Evolutionary conservation across 805 yeast genomes (phyloP).

Genomic region (Phaffomyces opuntiae): DNA sequence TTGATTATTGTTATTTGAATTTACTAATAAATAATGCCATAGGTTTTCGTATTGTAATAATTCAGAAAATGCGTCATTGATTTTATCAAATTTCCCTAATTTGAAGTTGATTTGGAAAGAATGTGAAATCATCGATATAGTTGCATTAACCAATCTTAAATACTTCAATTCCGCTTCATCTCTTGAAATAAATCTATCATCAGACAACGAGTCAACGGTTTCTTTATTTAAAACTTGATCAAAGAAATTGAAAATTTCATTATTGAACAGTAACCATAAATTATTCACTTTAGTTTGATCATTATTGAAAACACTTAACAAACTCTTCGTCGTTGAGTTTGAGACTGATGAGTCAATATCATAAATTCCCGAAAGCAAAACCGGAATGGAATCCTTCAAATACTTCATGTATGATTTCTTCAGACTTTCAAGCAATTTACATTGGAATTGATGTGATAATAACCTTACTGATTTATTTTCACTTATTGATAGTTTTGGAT

Average conservation of each 20-base stretch:
- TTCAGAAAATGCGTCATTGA: slow-evolving; percentile 18
- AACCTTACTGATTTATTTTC: slow-evolving; percentile 58
- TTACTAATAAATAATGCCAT: slow-evolving; percentile 35
- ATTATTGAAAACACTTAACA: slow-evolving; percentile 50
- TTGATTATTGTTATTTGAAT: slow-evolving; percentile 29
- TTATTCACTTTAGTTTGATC: slow-evolving; percentile 46
- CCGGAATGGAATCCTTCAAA: slow-evolving; percentile 64
- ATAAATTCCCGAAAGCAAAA: slow-evolving; percentile 63
- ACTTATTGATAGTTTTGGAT: slow-evolving; percentile 72
- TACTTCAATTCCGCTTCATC: slow-evolving; percentile 65
- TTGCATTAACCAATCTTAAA: slow-evolving; percentile 44
- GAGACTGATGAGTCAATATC: slow-evolving; percentile 65
- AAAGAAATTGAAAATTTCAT: slow-evolving; percentile 48
- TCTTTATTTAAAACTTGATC: slow-evolving; percentile 49
- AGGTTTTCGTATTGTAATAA: slow-evolving; percentile 36
- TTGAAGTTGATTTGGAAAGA: slow-evolving; percentile 20
- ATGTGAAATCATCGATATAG: slow-evolving; percentile 40
- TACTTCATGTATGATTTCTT: slow-evolving; percentile 58
- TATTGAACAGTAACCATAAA: slow-evolving; percentile 54
- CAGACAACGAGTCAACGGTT: slow-evolving; percentile 58
- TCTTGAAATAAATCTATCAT: slow-evolving; percentile 58
- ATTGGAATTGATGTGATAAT: slow-evolving; percentile 59
- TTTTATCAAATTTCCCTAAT: slow-evolving; percentile 18
- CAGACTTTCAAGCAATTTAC: slow-evolving; percentile 39
- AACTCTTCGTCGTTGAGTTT: slow-evolving; percentile 36